phyloP scores from a whole-genome alignment of 2,329 filamentous ascomycete species.

The Paracoccidioides brasiliensis region DNA sequence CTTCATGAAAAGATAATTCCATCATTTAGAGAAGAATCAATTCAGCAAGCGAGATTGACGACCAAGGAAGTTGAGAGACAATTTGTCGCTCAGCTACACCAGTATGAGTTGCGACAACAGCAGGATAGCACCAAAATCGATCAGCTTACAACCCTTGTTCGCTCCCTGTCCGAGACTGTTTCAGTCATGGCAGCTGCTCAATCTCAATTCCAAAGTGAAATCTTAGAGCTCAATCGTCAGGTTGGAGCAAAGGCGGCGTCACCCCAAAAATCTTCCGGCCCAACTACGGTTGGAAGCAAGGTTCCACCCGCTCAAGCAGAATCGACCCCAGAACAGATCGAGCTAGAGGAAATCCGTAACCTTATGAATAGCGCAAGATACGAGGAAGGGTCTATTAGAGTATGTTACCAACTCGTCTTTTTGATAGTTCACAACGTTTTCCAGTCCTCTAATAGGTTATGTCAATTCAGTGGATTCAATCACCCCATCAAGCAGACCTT shows the following conservation, averaged over 20 bases:
- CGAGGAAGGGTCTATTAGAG: conserved; percentile 35
- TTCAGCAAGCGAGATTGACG: conserved; percentile 54
- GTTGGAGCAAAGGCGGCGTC: conserved; percentile 12
- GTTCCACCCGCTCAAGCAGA: conserved; percentile 5
- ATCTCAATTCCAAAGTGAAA: conserved; percentile 29
- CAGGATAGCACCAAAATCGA: conserved; percentile 46
- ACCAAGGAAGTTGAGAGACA: conserved; percentile 54
- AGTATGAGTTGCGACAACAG: conserved; percentile 39
- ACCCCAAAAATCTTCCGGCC: conserved; percentile 8
- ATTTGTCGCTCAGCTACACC: conserved; percentile 38
- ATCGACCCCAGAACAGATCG: conserved; percentile 24
- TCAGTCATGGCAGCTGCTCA: conserved; percentile 32
- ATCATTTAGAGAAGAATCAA: conserved; percentile 50
- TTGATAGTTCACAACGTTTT: neutral
- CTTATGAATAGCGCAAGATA: conserved; percentile 28
- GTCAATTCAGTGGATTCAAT: conserved; percentile 45
- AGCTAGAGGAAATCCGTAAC: conserved; percentile 29
- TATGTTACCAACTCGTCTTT: conserved; percentile 14
- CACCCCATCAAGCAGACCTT: conserved; percentile 43
- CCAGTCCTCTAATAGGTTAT: conserved; percentile 10
- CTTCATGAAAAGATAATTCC: conserved; percentile 54
- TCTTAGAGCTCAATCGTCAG: conserved; percentile 24
- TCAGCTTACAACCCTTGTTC: conserved; percentile 45
- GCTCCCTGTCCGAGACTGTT: conserved; percentile 40
- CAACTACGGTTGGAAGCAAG: conserved; percentile 13